Percentiles rank a stretch among this genome's conserved stretches.
Evolutionary conservation across 1,139 yeast genomes (phyloP).

Genomic region (Kodamaea plutei): DNA sequence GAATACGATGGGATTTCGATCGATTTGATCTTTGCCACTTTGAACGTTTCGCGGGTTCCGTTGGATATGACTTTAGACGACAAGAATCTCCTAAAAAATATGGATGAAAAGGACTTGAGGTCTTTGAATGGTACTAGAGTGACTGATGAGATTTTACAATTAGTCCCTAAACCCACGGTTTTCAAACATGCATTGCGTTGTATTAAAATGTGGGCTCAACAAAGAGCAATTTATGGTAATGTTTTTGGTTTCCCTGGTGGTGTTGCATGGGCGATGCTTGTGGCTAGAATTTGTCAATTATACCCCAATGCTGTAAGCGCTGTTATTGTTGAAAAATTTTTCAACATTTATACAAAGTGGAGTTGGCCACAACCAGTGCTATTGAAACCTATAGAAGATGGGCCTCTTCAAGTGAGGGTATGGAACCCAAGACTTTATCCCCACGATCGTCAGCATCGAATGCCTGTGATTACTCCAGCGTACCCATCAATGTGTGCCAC

Average conservation of each 20-base stretch:
- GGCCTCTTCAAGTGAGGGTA: slow-evolving; percentile 91
- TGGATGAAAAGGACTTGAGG: slow-evolving; percentile 87
- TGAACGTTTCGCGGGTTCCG: slow-evolving; percentile 83
- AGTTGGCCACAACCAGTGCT: slow-evolving; percentile 98
- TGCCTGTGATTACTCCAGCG: slow-evolving; percentile 99
- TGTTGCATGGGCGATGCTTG: slow-evolving; percentile 99
- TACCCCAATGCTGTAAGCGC: slow-evolving; percentile 97
- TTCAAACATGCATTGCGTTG: slow-evolving; percentile 92
- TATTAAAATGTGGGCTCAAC: slow-evolving; percentile 94
- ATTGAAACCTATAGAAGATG: slow-evolving; percentile 89
- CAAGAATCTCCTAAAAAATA: slow-evolving; percentile 74
- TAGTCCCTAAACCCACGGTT: slow-evolving; percentile 91
- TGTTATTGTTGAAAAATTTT: slow-evolving; percentile 81
- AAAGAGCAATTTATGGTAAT: slow-evolving; percentile 89
- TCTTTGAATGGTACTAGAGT: slow-evolving; percentile 95
- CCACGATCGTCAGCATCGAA: slow-evolving; percentile 81
- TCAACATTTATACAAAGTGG: slow-evolving; percentile 84
- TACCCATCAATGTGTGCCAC: slow-evolving; percentile 99
- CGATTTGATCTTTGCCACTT: slow-evolving; percentile 79
- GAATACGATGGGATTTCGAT: slow-evolving; percentile 86
- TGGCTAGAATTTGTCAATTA: slow-evolving; percentile 91
- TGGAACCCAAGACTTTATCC: slow-evolving; percentile 95
- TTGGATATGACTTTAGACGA: slow-evolving; percentile 69
- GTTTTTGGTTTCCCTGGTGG: slow-evolving; percentile 99
- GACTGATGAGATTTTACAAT: slow-evolving; percentile 82